These are phyloP conservation scores for Pelargonium myrrhifolium DNA, from an alignment of 441 rosid genomes.

Conservation along the genomic window DNA sequence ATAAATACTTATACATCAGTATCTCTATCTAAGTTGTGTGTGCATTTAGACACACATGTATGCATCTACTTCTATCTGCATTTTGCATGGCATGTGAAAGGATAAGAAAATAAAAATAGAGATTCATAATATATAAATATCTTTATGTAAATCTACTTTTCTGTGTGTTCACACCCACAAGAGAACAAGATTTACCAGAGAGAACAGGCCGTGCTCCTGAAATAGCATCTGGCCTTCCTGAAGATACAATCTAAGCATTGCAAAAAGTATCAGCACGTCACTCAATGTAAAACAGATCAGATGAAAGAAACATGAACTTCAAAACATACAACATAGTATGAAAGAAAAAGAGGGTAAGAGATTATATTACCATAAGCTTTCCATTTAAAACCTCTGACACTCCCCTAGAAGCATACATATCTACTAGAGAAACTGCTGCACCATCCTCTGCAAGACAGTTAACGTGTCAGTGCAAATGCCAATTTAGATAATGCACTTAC, in stretches of 20 bases:
- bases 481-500: not conserved
- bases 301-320: not conserved
- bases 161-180: not conserved
- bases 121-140: too few relatives aligned
- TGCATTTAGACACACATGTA: too few relatives aligned
- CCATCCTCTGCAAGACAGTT: slow-evolving; percentile 45
- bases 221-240: slow-evolving; percentile 74
- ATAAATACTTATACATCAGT: not conserved
- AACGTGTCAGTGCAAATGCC: slow-evolving; percentile 8
- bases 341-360: not conserved
- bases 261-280: slow-evolving; percentile 19
- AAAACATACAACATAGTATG: not conserved
- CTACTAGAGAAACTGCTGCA: slow-evolving; percentile 40
- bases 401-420: slow-evolving; percentile 62
- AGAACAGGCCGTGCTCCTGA: slow-evolving; percentile 74
- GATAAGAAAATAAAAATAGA: too few relatives aligned
- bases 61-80: too few relatives aligned
- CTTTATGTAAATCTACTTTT: too few relatives aligned
- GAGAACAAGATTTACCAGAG: slow-evolving; percentile 40
- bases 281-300: slow-evolving; percentile 6
- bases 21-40: too few relatives aligned
- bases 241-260: slow-evolving; percentile 51
- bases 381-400: slow-evolving; percentile 49
- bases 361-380: slow-evolving; percentile 53
- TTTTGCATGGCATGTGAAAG: too few relatives aligned